A percentile compares a stretch with the other conserved stretches of the same genome.
Conservation (phyloP, 306 rosid genomes). For the Vigna radiata region DNA sequence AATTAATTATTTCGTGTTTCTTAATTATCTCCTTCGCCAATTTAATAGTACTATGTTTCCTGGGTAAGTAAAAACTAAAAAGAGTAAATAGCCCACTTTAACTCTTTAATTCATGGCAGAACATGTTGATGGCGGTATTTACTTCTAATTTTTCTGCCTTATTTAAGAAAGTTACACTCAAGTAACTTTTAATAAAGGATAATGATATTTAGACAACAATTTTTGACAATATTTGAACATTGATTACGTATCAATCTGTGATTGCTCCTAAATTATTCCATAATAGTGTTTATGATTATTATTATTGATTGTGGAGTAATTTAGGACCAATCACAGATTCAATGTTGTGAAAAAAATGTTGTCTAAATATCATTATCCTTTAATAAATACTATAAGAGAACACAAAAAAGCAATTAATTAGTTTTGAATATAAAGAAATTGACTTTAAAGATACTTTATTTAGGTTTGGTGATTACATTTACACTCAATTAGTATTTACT, state of each 20-base stretch:
- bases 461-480: not conserved
- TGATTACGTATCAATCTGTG: too few species aligned
- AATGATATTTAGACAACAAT: too few species aligned
- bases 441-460: conserved; percentile 33
- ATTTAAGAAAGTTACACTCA: conserved; percentile 4
- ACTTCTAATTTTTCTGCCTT: conserved; percentile 6
- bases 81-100: not conserved
- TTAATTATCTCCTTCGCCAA: conserved; percentile 33
- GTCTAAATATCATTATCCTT: too few species aligned
- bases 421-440: conserved; percentile 20
- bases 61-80: not conserved
- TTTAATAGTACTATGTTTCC: conserved; percentile 7
- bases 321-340: too few species aligned
- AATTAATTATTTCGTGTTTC: conserved; percentile 40
- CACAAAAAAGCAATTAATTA: conserved; percentile 8
- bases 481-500: not conserved
- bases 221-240: too few species aligned
- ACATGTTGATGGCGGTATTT: not conserved
- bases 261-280: too few species aligned
- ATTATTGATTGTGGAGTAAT: too few species aligned
- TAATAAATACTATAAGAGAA: too few species aligned
- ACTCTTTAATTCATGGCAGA: not conserved
- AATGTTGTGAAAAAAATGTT: too few species aligned
- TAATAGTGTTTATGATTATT: too few species aligned
- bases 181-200: too few species aligned